Evolutionary conservation across 129 eudicot species (phyloP), one percentile per base, ranked within the genome.

Genomic region (Flaveria linearis): DNA sequence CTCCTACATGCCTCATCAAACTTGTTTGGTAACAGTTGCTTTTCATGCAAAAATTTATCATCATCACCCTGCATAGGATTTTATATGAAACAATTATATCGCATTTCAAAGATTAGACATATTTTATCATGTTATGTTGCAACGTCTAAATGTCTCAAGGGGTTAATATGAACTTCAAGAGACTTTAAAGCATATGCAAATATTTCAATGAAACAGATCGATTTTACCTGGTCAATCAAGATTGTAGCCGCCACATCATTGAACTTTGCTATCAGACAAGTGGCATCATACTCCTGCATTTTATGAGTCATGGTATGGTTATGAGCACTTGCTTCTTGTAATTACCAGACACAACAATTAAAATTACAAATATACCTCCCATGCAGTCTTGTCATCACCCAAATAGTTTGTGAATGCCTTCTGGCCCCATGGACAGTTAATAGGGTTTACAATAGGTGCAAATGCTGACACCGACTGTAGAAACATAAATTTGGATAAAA

Each of bases 391-490:
- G 69, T 91, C 85, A 28, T 78, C 96, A 45, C 97, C 96, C 87
- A 94, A 78, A 82, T 94, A 94, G 80, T 94, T 94, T 61, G 93
- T 82, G 85, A 94, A 94, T 47, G 99, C 99, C 83, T 94, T 94
- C 82, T 88, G 94, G 30, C 99, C 99, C 99, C 99, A 94, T 7
- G 97, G 92, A 70, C 99, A 95, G 71, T 91, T 89, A 18, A 82
- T 78, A 57, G 99, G 97, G 76, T 95, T 91, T 41, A 33, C 91
- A 83, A 95, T 83, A 57, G 99, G 99, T 46, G 99, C 75, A 87
- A 95, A 95, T 11, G 99, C 99, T 4, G 99, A 95, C 41, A 95
- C 99, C 1, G 97, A 95, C 99, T n/a, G n/a, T 55, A 69, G 77
- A 69, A 23, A 45, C 14, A 70, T 23, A 62, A 53, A 78, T 14